phyloP scores from a whole-genome alignment of 2,329 filamentous ascomycete species.

The Volutella citrinella region DNA sequence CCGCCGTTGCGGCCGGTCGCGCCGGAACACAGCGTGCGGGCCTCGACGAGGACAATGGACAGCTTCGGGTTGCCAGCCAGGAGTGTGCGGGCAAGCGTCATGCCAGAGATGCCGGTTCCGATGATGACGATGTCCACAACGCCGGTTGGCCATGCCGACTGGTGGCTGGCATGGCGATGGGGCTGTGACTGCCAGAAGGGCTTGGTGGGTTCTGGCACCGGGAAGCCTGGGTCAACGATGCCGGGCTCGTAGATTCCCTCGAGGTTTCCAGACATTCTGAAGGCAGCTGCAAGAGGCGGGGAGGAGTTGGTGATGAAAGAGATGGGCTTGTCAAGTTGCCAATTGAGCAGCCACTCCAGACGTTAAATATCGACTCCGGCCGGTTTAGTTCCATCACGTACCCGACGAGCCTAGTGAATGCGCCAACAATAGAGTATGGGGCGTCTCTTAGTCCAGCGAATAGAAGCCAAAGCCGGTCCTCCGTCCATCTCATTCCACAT shows the following conservation, averaged over 20 bases:
- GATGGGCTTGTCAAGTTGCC: no score
- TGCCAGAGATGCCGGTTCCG: slow-evolving; percentile 18
- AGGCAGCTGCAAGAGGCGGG: no score
- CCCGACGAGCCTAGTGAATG: no score
- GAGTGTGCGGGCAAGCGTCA: slow-evolving; percentile 11
- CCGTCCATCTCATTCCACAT: no score
- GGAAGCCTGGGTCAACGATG: slow-evolving; percentile 20
- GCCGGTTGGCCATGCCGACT: slow-evolving; percentile 14
- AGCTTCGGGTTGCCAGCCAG: slow-evolving; percentile 20
- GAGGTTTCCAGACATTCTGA: slow-evolving; percentile 10
- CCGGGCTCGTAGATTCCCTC: slow-evolving; percentile 11
- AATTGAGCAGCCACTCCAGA: no score
- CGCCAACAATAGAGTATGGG: no score
- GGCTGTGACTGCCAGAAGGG: slow-evolving; percentile 34
- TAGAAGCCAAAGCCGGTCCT: no score
- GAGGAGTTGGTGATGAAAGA: no score
- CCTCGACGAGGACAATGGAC: slow-evolving; percentile 32
- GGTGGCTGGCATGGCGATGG: slow-evolving; percentile 26
- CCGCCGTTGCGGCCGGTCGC: slow-evolving; percentile 37
- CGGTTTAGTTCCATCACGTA: no score
- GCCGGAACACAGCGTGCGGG: slow-evolving; percentile 31
- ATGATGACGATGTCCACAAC: slow-evolving; percentile 19
- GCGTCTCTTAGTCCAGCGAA: no score
- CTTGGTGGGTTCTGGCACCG: slow-evolving; percentile 25
- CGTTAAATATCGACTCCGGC: no score